A percentile compares a stretch with the other conserved stretches of the same genome.
Conservation (phyloP, 805 yeast species). For the Ascoidea rubescens region DNA sequence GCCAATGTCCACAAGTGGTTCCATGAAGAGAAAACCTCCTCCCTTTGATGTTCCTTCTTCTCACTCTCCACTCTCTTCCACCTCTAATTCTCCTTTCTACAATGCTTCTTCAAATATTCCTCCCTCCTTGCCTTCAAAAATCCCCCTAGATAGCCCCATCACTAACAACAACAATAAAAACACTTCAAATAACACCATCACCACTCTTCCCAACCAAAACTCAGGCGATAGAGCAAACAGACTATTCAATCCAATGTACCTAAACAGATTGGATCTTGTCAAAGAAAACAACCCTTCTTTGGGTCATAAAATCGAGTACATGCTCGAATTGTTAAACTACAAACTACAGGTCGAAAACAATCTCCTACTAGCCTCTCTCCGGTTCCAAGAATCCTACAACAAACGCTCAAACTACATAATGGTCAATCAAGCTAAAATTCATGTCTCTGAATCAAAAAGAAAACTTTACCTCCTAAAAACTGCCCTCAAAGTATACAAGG, state of each 20-base stretch:
- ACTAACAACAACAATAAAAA: neutral
- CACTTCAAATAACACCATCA: neutral
- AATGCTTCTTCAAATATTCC: neutral
- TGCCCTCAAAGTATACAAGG: neutral
- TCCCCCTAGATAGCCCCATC: neutral
- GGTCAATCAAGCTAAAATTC: neutral
- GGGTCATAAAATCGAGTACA: neutral
- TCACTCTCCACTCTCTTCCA: neutral
- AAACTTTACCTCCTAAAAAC: neutral
- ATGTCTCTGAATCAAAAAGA: neutral
- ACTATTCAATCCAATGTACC: too few species aligned
- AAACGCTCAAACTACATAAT: too few species aligned
- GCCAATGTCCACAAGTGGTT: too few species aligned
- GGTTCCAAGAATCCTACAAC: neutral
- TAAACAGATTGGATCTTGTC: neutral
- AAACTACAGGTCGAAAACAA: neutral
- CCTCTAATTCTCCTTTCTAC: neutral
- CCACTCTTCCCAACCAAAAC: neutral
- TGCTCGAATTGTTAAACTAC: neutral
- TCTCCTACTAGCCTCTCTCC: neutral
- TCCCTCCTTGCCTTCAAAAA: neutral
- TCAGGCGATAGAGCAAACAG: neutral
- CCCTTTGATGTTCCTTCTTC: too few species aligned
- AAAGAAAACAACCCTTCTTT: neutral
- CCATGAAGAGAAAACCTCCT: too few species aligned